Evolutionary conservation across 331 rosid species (phyloP).

Genomic region (Rhamnella rubrinervis): DNA sequence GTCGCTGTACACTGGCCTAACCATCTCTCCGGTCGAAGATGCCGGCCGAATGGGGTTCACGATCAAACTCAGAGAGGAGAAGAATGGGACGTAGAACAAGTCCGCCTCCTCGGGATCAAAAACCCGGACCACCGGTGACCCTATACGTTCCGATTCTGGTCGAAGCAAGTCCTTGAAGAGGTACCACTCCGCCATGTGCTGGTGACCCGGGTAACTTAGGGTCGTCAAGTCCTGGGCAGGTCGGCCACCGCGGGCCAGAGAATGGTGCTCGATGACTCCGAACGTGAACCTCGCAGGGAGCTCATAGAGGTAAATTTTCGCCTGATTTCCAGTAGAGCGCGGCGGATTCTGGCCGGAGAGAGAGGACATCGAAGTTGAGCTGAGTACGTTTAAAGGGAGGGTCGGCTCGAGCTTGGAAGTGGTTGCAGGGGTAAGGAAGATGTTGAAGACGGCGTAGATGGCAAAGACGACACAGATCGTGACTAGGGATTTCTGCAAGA

Average conservation of each 20-base stretch:
- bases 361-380: constrained; percentile 8
- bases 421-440: constrained; percentile 48
- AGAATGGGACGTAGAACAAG: constrained; percentile 75
- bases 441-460: constrained; percentile 58
- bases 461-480: constrained; percentile 38
- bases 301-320: constrained; percentile 63
- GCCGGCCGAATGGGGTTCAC: constrained; percentile 59
- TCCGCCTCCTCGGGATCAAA: constrained; percentile 88
- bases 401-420: constrained; percentile 39
- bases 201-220: constrained; percentile 89
- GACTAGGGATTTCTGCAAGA: constrained; percentile 56
- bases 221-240: constrained; percentile 15
- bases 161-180: constrained; percentile 58
- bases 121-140: constrained; percentile 54
- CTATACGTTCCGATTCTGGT: constrained; percentile 45
- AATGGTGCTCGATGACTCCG: constrained; percentile 69
- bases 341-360: neutral
- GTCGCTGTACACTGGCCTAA: constrained; percentile 55
- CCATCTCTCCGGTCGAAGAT: constrained; percentile 30
- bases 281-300: constrained; percentile 67
- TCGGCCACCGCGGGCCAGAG: constrained; percentile 68
- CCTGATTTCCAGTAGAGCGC: constrained; percentile 2
- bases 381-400: constrained; percentile 13
- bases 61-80: constrained; percentile 82
- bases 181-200: constrained; percentile 97